Evolutionary conservation across 2,329 filamentous ascomycete species (phyloP), one percentile per base, ranked within the genome.

Genomic region (Aaosphaeria pasadenensis): DNA sequence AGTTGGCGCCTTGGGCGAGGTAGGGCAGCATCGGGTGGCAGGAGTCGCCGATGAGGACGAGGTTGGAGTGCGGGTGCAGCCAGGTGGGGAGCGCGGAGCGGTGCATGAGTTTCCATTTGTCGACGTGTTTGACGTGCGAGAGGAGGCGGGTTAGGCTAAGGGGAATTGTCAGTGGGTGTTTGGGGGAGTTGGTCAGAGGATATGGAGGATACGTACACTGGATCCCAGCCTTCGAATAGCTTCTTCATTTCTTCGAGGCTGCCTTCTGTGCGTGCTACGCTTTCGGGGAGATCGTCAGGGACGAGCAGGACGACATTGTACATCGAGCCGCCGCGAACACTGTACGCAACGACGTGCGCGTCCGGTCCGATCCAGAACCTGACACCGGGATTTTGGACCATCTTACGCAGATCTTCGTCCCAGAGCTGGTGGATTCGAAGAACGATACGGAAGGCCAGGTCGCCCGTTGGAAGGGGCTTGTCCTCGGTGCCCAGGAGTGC

Each of bases 61-160:
- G 17, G 17, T 24, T 24, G 17, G 17, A 24, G 17, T 24, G 17
- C 17, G 17, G 17, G 17, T 24, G 17, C 2, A 24, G 17, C 17
- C 17, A 24, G 3, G 17, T 24, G 17, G 17, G 17, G 17, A 24
- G 17, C 17, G 17, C 17, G 17, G 17, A 24, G 17, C 17, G 58
- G 39, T 81, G 76, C 80, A 87, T 84, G 31, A 89, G 64, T 60
- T 83, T 85, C 86, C 86, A 89, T 64, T 88, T 88, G 36, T 83
- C 78, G 0, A 87, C 83, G 1, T 67, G 74, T 35, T 80, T 75
- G 0, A 87, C 83, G 40, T 77, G 74, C 3, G 69, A 66, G 9
- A 79, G 62, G 42, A 78, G 73, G 11, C 63, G 60, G 24, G 67
- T 76, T 44, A 74, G 58, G 11, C 17, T 24, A 24, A 24, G 17